Base-by-base conservation (phyloP, 1,284 basidiomycete species). In the Pseudozyma tsukubaensis region DNA sequence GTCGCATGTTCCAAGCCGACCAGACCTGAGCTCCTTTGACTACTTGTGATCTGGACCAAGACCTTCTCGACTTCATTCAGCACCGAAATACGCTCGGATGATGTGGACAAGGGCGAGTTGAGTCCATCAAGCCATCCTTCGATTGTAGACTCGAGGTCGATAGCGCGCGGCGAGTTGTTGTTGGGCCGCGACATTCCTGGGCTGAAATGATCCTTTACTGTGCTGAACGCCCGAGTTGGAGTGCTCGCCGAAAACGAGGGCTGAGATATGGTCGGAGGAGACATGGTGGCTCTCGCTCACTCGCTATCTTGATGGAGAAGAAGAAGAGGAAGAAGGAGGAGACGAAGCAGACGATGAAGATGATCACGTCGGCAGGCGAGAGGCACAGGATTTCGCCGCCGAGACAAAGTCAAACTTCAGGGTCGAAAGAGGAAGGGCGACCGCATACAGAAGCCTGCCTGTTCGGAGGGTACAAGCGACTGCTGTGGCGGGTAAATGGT, bases 41-140 rank as follows among this genome's bases (percentile, higher is more conserved):
- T 39, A 3, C 29, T 9, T 34, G 67, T 64, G 13, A 70, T 45
- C 34, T 53, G 45, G 56, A 66, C 67, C 19, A 75, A 54, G 1
- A 42, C 53, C 48, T 59, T 63, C 53, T 75, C 72, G 35, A 75
- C 68, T 11, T 62, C 51, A 13, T 71, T 66, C n/a, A 75, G 61
- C 10, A 60, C 53, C 7, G 36, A 35, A 47, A 64, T 67, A 7
- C 72, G 56, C 35, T 75, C 72, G 0, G 53, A 37, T 1, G 68
- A 13, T 0, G 72, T 71, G 4, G 67, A 70, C 34, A 74, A 57
- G 1, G 72, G 72, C 2, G 72, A 70, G 1, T 43, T 63, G 49
- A 74, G 67, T 16, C n/a, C 24, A 13, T 74, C 60, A 39, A 63
- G 19, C 72, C 72, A 74, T 10, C 24, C 50, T 11, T 70, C 67